A percentile compares a stretch with the other conserved stretches of the same genome.
Conservation (phyloP, 2,329 filamentous ascomycete genomes). For the Fusarium ramigenum region DNA sequence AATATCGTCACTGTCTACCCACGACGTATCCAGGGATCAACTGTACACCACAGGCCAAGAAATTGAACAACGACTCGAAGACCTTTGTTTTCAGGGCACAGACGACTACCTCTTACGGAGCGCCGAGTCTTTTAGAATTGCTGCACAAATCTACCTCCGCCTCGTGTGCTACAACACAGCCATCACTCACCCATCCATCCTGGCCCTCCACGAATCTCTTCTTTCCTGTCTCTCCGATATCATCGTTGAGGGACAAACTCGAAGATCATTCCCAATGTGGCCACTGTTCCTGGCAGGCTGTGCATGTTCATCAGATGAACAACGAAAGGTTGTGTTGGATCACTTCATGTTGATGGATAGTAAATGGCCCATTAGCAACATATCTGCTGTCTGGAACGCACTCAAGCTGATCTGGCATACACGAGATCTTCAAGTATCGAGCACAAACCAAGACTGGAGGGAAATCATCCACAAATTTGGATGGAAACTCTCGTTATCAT, state of each 20-base stretch:
- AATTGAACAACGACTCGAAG: slow-evolving; percentile 19
- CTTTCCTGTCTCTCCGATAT: slow-evolving; percentile 31
- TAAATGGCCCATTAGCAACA: slow-evolving; percentile 40
- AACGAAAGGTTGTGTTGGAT: slow-evolving; percentile 35
- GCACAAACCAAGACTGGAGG: slow-evolving; percentile 36
- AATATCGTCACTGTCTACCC: slow-evolving; percentile 27
- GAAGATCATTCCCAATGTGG: slow-evolving; percentile 41
- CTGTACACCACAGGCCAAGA: slow-evolving; percentile 16
- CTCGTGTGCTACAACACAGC: slow-evolving; percentile 34
- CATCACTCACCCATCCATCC: slow-evolving; percentile 27
- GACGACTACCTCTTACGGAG: slow-evolving; percentile 32
- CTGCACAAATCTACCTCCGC: slow-evolving; percentile 37
- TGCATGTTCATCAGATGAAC: slow-evolving; percentile 33
- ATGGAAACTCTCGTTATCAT: slow-evolving; percentile 34
- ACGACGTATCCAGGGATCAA: slow-evolving; percentile 5
- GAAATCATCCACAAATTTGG: slow-evolving; percentile 40
- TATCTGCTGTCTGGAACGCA: slow-evolving; percentile 37
- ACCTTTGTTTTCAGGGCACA: not conserved
- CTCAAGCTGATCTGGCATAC: slow-evolving; percentile 37
- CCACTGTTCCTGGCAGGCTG: slow-evolving; percentile 40
- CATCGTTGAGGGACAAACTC: slow-evolving; percentile 31
- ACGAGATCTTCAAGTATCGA: slow-evolving; percentile 19
- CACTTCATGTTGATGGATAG: slow-evolving; percentile 33
- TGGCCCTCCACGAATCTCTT: slow-evolving; percentile 20
- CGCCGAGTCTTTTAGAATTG: slow-evolving; percentile 36